Conservation (phyloP, 176 grass and related monocot species). For the Saccharum spontaneum region DNA sequence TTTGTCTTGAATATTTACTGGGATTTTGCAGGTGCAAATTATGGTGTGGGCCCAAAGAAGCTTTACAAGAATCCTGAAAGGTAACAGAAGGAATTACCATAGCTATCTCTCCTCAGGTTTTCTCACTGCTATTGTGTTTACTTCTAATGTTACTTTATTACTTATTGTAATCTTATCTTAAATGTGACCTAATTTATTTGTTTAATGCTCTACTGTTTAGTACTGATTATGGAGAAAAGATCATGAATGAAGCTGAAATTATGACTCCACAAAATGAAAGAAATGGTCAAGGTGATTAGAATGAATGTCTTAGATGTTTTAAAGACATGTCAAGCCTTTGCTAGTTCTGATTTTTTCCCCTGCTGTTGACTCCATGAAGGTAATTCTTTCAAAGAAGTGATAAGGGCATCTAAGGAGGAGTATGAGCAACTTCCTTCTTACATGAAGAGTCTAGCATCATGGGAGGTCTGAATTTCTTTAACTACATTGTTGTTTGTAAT, state of each 20-base stretch:
- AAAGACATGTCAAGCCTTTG: background rate
- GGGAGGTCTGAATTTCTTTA: conserved; percentile 62
- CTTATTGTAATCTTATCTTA: background rate
- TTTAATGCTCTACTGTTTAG: conserved; percentile 39
- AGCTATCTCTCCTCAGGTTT: background rate
- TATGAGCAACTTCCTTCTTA: conserved; percentile 77
- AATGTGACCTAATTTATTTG: background rate
- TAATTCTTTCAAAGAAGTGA: conserved; percentile 34
- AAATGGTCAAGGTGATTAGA: conserved; percentile 36
- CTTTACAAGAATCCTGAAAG: conserved; percentile 36
- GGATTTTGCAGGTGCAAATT: conserved; percentile 36
- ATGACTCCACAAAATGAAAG: background rate
- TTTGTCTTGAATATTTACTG: conserved; percentile 1
- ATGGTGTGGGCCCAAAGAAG: conserved; percentile 29
- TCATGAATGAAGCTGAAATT: conserved; percentile 7
- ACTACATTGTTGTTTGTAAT: background rate
- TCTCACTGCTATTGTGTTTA: background rate
- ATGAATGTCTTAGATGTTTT: background rate
- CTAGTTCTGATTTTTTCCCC: conserved; percentile 8
- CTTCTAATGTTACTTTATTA: background rate
- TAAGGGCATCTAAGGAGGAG: conserved; percentile 51
- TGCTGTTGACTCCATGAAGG: conserved; percentile 20
- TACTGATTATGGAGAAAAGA: conserved; percentile 23
- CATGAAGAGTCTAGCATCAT: conserved; percentile 77
- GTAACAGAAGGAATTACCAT: conserved; percentile 36